These are phyloP conservation scores for Phoenix dactylifera DNA, from an alignment of 176 grass and related monocot genomes.

Conservation along the genomic window DNA sequence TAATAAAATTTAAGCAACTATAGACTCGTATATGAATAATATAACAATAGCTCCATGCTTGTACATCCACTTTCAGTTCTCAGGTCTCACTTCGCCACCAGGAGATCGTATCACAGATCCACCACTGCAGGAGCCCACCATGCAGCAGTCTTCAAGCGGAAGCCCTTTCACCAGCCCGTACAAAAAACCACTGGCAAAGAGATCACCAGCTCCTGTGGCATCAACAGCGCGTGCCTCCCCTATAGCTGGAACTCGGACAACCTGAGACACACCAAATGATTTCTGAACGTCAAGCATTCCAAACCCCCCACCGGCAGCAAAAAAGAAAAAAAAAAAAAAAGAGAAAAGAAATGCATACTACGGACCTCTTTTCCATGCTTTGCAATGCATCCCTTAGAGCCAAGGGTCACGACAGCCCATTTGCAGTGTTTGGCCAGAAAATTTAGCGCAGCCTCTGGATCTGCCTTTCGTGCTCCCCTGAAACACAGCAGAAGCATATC, in stretches of 20 bases:
- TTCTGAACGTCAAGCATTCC: no score
- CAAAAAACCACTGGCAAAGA: conserved; percentile 80
- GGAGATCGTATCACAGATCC: conserved; percentile 64
- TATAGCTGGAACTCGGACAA: conserved; percentile 48
- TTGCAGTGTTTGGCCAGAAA: conserved; percentile 79
- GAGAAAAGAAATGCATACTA: neutral
- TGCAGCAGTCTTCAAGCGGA: conserved; percentile 76
- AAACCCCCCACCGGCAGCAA: no score
- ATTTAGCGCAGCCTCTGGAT: conserved; percentile 55
- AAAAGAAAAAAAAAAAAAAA: no score
- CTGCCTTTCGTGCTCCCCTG: conserved; percentile 42
- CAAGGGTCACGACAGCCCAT: conserved; percentile 85
- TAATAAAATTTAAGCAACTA: no score
- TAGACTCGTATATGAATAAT: no score
- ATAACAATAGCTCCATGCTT: conserved; percentile 17
- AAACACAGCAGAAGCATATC: neutral
- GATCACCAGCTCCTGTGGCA: conserved; percentile 71
- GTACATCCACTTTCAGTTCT: conserved; percentile 97
- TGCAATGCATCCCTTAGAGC: conserved; percentile 72
- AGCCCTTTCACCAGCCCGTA: conserved; percentile 87
- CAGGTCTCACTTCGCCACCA: conserved; percentile 72
- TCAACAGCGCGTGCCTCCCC: conserved; percentile 50
- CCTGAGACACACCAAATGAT: conserved; percentile 21
- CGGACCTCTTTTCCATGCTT: conserved; percentile 74
- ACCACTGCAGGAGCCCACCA: conserved; percentile 72